Evolutionary conservation across 257 asterid genomes (phyloP).

Genomic region (Penstemon newberryi): DNA sequence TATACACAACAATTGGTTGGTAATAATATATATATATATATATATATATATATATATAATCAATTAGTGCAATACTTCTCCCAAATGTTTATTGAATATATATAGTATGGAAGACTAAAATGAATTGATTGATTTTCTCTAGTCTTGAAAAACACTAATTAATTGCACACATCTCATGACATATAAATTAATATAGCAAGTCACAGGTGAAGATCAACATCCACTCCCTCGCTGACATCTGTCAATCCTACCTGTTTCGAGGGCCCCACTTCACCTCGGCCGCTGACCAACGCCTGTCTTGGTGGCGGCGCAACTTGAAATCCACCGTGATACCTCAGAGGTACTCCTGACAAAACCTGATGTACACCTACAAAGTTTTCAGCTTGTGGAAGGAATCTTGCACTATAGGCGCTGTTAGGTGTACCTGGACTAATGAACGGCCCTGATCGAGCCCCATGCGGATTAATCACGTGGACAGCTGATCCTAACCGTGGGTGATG

Average conservation of each 20-base stretch:
- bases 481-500: conserved; percentile 40
- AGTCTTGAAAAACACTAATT: too few relatives aligned
- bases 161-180: neutral
- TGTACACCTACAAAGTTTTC: conserved; percentile 30
- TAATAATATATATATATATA: too few relatives aligned
- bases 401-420: conserved; percentile 21
- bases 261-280: conserved; percentile 35
- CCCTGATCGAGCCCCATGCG: conserved; percentile 46
- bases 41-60: too few relatives aligned
- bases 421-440: conserved; percentile 6
- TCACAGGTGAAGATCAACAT: conserved; percentile 75
- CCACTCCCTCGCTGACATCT: conserved; percentile 50
- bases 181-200: neutral
- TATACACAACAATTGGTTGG: too few relatives aligned
- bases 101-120: too few relatives aligned
- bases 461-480: conserved; percentile 35
- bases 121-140: too few relatives aligned
- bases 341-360: conserved; percentile 63
- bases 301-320: conserved; percentile 33
- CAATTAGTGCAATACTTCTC: too few relatives aligned
- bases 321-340: conserved; percentile 38
- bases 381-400: conserved; percentile 33
- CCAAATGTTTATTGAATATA: too few relatives aligned
- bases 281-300: conserved; percentile 17
- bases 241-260: conserved; percentile 22